phyloP scores from a whole-genome alignment of 164 flowering plant genomes.

The Sedum album region DNA sequence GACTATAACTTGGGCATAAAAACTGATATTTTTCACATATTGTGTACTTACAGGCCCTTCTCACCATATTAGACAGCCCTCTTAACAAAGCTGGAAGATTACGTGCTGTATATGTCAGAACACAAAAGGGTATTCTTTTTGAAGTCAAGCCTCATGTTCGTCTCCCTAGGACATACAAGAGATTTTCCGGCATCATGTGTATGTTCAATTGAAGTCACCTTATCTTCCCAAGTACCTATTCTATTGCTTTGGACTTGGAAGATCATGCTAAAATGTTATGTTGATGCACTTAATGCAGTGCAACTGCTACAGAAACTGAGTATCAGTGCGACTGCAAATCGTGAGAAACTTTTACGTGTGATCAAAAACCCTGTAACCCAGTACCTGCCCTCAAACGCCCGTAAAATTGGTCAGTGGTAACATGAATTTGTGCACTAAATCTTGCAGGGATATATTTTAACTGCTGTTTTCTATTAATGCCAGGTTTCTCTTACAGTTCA shows the following conservation, averaged over 20 bases:
- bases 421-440: neutral
- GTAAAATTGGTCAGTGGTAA: slow-evolving; percentile 55
- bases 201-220: slow-evolving; percentile 17
- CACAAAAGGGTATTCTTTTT: slow-evolving; percentile 81
- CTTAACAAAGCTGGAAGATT: slow-evolving; percentile 76
- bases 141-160: slow-evolving; percentile 87
- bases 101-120: slow-evolving; percentile 69
- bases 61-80: slow-evolving; percentile 71
- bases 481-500: slow-evolving; percentile 85
- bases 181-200: slow-evolving; percentile 89
- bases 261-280: neutral
- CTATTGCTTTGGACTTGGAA: neutral
- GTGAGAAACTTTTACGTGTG: slow-evolving; percentile 73
- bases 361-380: slow-evolving; percentile 85
- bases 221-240: too few species aligned
- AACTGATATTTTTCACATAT: too few species aligned
- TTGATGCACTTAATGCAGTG: slow-evolving; percentile 37
- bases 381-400: slow-evolving; percentile 62
- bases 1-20: too few species aligned
- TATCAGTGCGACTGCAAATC: slow-evolving; percentile 55
- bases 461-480: slow-evolving; percentile 8
- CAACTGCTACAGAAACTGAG: slow-evolving; percentile 72
- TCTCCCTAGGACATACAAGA: slow-evolving; percentile 84
- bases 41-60: slow-evolving; percentile 66
- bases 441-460: neutral